Conservation (phyloP, 1,284 basidiomycete genomes). For the Austroboletus niveus region DNA sequence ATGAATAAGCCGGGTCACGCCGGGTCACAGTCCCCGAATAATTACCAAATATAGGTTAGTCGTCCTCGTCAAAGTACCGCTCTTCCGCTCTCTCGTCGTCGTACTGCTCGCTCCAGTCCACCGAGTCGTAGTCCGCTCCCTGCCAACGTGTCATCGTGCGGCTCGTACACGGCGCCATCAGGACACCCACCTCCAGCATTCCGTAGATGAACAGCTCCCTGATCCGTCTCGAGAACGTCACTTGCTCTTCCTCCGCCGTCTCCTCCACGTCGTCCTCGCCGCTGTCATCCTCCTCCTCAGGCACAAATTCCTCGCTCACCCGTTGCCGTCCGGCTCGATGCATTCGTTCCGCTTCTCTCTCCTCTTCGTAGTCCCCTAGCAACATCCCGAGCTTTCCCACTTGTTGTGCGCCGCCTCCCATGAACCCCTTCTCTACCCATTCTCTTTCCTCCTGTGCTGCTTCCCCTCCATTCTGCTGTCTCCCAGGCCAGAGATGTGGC, state of each 20-base stretch:
- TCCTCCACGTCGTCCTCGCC: conserved; percentile 45
- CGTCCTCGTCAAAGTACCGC: conserved; percentile 73
- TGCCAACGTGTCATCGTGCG: conserved; percentile 27
- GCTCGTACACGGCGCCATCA: background rate
- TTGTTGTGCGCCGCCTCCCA: conserved; percentile 55
- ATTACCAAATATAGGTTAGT: conserved; percentile 32
- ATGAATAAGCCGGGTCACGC: conserved; percentile 4
- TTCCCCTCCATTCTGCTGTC: conserved; percentile 44
- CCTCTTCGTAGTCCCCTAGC: conserved; percentile 70
- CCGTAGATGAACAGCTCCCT: conserved; percentile 76
- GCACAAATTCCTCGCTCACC: conserved; percentile 48
- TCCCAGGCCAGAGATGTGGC: conserved; percentile 66
- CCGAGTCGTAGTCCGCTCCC: conserved; percentile 66
- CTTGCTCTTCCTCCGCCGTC: conserved; percentile 42
- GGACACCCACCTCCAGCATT: conserved; percentile 57
- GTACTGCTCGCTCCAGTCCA: conserved; percentile 75
- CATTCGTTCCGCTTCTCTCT: conserved; percentile 64
- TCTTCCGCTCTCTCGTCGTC: conserved; percentile 72
- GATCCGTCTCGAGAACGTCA: conserved; percentile 56
- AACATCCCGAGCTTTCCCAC: conserved; percentile 68
- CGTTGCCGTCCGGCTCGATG: conserved; percentile 43
- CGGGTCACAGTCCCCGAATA: conserved; percentile 14
- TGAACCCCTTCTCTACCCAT: conserved; percentile 64
- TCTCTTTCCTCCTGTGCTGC: conserved; percentile 62
- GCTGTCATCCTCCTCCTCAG: conserved; percentile 63